Percentiles rank a stretch among this genome's conserved stretches.
Evolutionary conservation across 2,329 filamentous ascomycete species (phyloP).

Genomic region (Coniochaeta sp.): DNA sequence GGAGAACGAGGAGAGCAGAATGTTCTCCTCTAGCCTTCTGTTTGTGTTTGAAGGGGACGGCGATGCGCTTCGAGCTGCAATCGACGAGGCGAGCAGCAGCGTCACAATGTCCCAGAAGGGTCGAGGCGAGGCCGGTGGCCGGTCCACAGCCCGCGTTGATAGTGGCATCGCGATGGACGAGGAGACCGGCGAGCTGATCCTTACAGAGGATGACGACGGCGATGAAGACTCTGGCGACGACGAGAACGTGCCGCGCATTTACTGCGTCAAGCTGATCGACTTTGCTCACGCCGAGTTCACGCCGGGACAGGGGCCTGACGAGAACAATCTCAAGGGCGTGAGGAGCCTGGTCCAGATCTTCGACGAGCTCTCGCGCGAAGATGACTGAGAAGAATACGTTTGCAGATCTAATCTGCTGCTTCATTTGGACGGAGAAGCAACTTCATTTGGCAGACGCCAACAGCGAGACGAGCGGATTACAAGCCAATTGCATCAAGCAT

Average conservation of each 20-base stretch:
- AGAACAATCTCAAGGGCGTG: constrained; percentile 73
- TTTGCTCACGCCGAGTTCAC: constrained; percentile 90
- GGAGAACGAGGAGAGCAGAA: constrained; percentile 50
- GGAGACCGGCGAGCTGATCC: constrained; percentile 28
- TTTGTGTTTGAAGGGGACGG: constrained; percentile 61
- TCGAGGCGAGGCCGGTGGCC: constrained; percentile 17
- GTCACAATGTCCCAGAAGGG: constrained; percentile 49
- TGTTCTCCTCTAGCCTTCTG: constrained; percentile 56
- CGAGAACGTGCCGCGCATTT: constrained; percentile 58
- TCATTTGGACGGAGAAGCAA: background rate
- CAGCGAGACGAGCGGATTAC: background rate
- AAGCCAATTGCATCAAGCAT: background rate
- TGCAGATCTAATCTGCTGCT: background rate
- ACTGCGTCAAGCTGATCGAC: constrained; percentile 83
- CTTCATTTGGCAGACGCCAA: background rate
- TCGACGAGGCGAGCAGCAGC: constrained; percentile 45
- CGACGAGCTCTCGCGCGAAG: constrained; percentile 44
- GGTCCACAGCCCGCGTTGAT: constrained; percentile 41
- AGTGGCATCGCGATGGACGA: constrained; percentile 46
- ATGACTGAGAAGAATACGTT: background rate
- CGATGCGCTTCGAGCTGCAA: constrained; percentile 40
- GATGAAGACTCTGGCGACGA: constrained; percentile 45
- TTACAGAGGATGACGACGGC: constrained; percentile 18
- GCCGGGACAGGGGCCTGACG: constrained; percentile 74
- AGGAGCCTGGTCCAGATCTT: constrained; percentile 66